Evolutionary conservation across 2,329 filamentous ascomycete genomes (phyloP), one percentile per base, ranked within the genome.

Genomic region (Ophiostoma pallidulum): DNA sequence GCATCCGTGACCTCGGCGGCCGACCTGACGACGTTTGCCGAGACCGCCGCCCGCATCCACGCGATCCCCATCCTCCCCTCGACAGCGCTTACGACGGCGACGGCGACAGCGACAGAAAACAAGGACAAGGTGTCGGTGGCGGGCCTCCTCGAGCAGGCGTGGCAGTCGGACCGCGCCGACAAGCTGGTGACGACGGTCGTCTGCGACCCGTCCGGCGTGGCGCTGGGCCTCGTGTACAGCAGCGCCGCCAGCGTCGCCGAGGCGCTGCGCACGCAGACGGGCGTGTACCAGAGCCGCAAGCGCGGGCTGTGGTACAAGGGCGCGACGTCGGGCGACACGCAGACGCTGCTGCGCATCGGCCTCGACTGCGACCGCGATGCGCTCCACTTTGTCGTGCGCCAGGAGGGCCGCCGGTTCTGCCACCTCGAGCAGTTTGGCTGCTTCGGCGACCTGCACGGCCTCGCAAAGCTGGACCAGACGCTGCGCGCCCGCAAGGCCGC

Each of bases 301-400:
- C 79, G 92, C 38, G 92, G 92, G 0, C 68, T 98, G 24, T 98
- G 92, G 92, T 84, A 94, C 66, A 98, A 98, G 70, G 92, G 92
- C 6, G 86, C 90, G 45, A 92, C 85, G 8, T 97, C 91, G 46
- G 92, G 92, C 13, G 90, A 97, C 63, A 87, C 86, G 12, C 92
- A 98, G 65, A 82, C 96, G 64, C 73, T 98, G 43, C 73, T 97
- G 19, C 81, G 81, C 49, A 77, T 98, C 54, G 84, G 84, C 1
- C 72, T 94, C 46, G 92, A 98, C 66, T 98, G 92, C 65, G 92
- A 98, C 64, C 84, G 84, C 54, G 92, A 98, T 65, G 94, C 90
- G 50, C 68, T 98, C 58, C 84, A 86, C 56, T 97, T 96, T 63
- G 77, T 88, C 13, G 91, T 97, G 37, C 82, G 79, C 57, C 92